Base-by-base conservation (phyloP, 164 flowering plant genomes). In the Chimonanthus praecox region DNA sequence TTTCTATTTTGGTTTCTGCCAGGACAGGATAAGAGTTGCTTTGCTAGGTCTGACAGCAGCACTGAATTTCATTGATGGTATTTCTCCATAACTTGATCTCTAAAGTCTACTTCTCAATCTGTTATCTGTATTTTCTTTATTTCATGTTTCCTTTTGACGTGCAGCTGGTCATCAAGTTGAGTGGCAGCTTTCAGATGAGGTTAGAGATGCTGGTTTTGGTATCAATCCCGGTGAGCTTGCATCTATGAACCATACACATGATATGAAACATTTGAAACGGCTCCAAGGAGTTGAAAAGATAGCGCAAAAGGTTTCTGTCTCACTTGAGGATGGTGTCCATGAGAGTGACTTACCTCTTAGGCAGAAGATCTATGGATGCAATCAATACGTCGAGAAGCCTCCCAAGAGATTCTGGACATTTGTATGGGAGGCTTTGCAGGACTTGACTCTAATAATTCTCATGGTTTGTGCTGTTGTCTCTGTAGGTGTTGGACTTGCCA, bases 341-440 rank as follows among this genome's bases (percentile, higher is more conserved):
- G 74, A 79, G 48, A 74, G 71, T 50, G 79, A 77, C 33, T 20
- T 82, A 4, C 62, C 84, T 67, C 7, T 46, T 45, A 76, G 88
- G 68, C 85, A 78, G 71, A 77, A 75, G 15, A 63, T 80, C 13
- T 86, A 72, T 66, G 88, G 88, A 4, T 44, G 77, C 73, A 86
- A 86, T 68, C 71, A 11, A 16, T 84, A 78, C 70, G 77, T 82
- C 13, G 87, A 86, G 80, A 86, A 84, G 67, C 88, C 87, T 65
- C 49, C 81, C 7, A 82, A 70, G 72, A 74, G 80, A 44, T 86
- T 86, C 65, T 83, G 77, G 78, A 75, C 46, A 49, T 86, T 86
- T 78, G 79, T 83, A 3, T 84, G 89, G 87, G 89, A 86, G 18
- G 87, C 87, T 51, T 64, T 83, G 58, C 89, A 84, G 0, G 89